A percentile compares a stretch with the other conserved stretches of the same genome.
These are phyloP conservation scores for Glebionis coronaria DNA, from an alignment of 129 eudicot genomes.

Conservation along the genomic window DNA sequence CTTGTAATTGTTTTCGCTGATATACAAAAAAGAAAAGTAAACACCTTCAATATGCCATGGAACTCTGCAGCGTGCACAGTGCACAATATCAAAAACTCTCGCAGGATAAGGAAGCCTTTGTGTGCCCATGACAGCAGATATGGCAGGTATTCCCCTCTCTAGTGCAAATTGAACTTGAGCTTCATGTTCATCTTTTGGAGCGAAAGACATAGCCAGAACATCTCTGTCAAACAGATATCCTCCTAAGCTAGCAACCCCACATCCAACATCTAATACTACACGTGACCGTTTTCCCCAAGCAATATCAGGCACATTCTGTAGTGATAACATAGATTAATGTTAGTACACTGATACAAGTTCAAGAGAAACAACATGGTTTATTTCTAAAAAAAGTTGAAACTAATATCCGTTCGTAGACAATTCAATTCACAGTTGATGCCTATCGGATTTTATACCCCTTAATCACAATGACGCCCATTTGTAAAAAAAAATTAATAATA, in stretches of 20 bases:
- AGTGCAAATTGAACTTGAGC: constrained; percentile 94
- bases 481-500: background rate
- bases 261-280: constrained; percentile 89
- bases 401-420: background rate
- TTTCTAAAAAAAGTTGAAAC: background rate
- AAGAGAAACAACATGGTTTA: background rate
- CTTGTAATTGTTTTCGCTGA: background rate
- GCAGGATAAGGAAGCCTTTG: constrained; percentile 82
- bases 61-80: constrained; percentile 92
- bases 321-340: background rate
- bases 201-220: constrained; percentile 80
- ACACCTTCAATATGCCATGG: constrained; percentile 96
- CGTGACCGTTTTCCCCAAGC: constrained; percentile 85
- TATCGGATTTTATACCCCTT: background rate
- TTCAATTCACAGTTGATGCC: too few species aligned
- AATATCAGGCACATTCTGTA: constrained; percentile 56
- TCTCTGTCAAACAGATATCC: constrained; percentile 84
- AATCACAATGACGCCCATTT: background rate
- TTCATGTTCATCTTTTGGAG: constrained; percentile 96
- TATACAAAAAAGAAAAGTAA: background rate
- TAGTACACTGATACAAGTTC: background rate
- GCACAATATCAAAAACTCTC: constrained; percentile 76
- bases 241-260: constrained; percentile 97
- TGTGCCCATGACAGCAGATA: constrained; percentile 95
- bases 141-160: constrained; percentile 88